Conservation (phyloP, 2,329 filamentous ascomycete genomes). For the Arthrinium puccinioides region DNA sequence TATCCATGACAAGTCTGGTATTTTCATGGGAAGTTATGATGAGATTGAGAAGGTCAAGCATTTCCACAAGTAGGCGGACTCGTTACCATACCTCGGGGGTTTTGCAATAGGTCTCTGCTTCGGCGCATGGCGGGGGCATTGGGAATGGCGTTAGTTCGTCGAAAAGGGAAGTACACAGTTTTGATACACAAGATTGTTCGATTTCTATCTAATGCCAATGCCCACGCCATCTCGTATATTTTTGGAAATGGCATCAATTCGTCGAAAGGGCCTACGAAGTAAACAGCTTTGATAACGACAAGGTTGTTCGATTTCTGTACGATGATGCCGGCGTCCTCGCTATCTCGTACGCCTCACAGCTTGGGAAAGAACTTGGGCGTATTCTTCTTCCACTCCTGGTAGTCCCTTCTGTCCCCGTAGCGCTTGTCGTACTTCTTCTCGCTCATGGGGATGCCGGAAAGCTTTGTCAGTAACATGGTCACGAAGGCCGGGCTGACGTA, state of each 20-base stretch:
- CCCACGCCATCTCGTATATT: no score
- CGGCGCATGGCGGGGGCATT: no score
- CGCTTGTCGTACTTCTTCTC: slow-evolving; percentile 62
- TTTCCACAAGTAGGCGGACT: slow-evolving; percentile 64
- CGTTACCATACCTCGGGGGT: no score
- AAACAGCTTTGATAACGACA: neutral
- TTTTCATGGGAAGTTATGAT: slow-evolving; percentile 91
- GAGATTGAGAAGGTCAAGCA: slow-evolving; percentile 94
- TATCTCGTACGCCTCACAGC: slow-evolving; percentile 26
- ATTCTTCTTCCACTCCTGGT: slow-evolving; percentile 60
- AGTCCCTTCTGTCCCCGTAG: slow-evolving; percentile 57
- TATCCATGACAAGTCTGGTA: slow-evolving; percentile 93
- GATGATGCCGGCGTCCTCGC: neutral
- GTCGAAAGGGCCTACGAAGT: no score
- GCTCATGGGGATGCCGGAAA: slow-evolving; percentile 58
- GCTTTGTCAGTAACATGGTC: slow-evolving; percentile 53
- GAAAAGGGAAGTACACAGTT: no score
- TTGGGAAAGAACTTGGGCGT: slow-evolving; percentile 60
- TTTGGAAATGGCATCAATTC: no score
- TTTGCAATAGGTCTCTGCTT: no score
- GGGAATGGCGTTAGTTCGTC: no score
- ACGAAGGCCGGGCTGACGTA: slow-evolving; percentile 58
- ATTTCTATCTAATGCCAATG: no score
- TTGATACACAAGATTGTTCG: no score
- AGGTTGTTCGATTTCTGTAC: neutral